Percentiles rank a stretch among this genome's conserved stretches.
phyloP scores from a whole-genome alignment of 2,329 filamentous ascomycete genomes.

The Alternaria incomplexa region DNA sequence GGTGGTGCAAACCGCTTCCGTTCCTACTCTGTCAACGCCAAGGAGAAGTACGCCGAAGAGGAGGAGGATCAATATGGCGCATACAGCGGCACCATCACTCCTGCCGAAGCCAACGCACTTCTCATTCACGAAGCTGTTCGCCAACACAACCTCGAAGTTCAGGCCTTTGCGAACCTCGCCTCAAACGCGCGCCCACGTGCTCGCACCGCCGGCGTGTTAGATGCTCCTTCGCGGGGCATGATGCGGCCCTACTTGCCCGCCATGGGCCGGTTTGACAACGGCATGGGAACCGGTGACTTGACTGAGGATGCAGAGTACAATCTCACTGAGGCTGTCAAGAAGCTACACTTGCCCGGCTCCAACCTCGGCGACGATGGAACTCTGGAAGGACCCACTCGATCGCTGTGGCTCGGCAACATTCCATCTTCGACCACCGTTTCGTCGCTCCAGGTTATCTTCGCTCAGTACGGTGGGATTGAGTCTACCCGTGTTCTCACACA shows the following conservation, averaged over 20 bases:
- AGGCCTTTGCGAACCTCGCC: slow-evolving; percentile 87
- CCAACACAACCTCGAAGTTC: slow-evolving; percentile 90
- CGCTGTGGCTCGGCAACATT: slow-evolving; percentile 96
- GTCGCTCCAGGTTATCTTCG: slow-evolving; percentile 93
- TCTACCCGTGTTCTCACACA: slow-evolving; percentile 94
- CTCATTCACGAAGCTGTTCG: slow-evolving; percentile 76
- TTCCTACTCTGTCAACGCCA: slow-evolving; percentile 98
- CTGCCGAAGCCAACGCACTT: slow-evolving; percentile 64
- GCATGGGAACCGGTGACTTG: slow-evolving; percentile 77
- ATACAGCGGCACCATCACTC: slow-evolving; percentile 66
- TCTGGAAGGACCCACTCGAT: slow-evolving; percentile 87
- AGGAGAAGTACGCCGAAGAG: slow-evolving; percentile 94
- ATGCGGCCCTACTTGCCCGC: slow-evolving; percentile 76
- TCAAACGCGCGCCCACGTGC: slow-evolving; percentile 84
- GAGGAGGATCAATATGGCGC: slow-evolving; percentile 74
- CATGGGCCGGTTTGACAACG: slow-evolving; percentile 61
- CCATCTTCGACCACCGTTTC: slow-evolving; percentile 96
- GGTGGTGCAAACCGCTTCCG: slow-evolving; percentile 84
- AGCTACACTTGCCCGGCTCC: slow-evolving; percentile 64
- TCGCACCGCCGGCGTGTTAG: slow-evolving; percentile 87
- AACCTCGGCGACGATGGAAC: slow-evolving; percentile 78
- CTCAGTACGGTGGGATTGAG: slow-evolving; percentile 86
- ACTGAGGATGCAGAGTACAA: slow-evolving; percentile 80
- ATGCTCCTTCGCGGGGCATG: slow-evolving; percentile 71
- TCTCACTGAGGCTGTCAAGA: slow-evolving; percentile 80